Conservation (phyloP, 257 asterid species). For the Capsicum baccatum region DNA sequence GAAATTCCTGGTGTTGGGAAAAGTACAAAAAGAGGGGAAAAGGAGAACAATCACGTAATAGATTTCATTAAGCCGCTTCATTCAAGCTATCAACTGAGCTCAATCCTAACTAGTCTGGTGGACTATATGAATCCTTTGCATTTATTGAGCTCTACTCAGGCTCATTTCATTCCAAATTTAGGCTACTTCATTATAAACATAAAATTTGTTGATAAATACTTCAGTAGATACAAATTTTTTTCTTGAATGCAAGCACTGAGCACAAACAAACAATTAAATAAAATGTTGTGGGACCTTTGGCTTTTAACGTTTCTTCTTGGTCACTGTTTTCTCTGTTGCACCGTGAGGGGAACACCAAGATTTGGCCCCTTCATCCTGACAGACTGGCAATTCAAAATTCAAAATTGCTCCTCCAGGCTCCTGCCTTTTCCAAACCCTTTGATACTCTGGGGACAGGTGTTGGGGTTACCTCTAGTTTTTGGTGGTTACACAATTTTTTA, state of each 20-base stretch:
- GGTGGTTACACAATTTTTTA: conserved; percentile 25
- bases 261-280: conserved; percentile 21
- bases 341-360: neutral
- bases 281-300: neutral
- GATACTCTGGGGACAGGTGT: neutral
- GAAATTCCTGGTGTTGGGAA: conserved; percentile 12
- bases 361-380: conserved; percentile 18
- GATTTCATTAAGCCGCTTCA: conserved; percentile 2
- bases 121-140: neutral
- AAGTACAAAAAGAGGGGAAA: neutral
- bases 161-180: conserved; percentile 23
- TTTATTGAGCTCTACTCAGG: neutral
- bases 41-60: neutral
- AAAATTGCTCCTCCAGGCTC: neutral
- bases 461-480: conserved; percentile 6
- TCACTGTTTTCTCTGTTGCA: neutral
- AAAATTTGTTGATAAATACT: neutral
- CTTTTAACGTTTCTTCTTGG: neutral
- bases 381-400: neutral
- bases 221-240: neutral
- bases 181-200: conserved; percentile 17
- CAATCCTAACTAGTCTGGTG: conserved; percentile 11
- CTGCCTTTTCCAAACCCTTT: neutral
- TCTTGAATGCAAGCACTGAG: conserved; percentile 5
- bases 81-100: conserved; percentile 8